Conservation (phyloP, 805 yeast species). For the Kazachstania martiniae region DNA sequence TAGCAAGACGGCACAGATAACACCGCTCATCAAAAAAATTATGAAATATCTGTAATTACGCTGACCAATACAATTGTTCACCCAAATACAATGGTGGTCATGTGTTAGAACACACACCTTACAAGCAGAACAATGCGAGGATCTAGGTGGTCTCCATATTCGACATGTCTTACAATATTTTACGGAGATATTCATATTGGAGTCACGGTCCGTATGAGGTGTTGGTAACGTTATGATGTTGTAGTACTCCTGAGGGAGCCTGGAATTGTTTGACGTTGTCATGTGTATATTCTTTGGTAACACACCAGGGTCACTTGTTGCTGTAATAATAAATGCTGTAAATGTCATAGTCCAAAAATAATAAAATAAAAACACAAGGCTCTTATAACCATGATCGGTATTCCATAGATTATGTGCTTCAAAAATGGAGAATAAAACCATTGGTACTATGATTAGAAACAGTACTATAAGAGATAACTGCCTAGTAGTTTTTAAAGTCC, state of each 20-base stretch:
- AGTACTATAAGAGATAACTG: slow-evolving; percentile 34
- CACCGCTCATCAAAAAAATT: slow-evolving; percentile 34
- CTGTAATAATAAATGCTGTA: slow-evolving; percentile 39
- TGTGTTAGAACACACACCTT: slow-evolving; percentile 49
- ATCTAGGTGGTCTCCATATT: slow-evolving; percentile 67
- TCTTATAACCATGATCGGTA: slow-evolving; percentile 11
- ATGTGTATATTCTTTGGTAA: slow-evolving; percentile 59
- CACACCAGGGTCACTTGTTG: slow-evolving; percentile 59
- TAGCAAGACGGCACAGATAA: slow-evolving; percentile 23
- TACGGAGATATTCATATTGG: slow-evolving; percentile 26
- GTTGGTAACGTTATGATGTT: slow-evolving; percentile 41
- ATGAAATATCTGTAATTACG: slow-evolving; percentile 58
- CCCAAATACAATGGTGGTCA: slow-evolving; percentile 63
- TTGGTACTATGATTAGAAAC: slow-evolving; percentile 31
- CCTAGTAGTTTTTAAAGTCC: slow-evolving; percentile 32
- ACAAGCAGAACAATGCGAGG: slow-evolving; percentile 67
- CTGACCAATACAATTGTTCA: slow-evolving; percentile 69
- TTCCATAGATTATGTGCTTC: slow-evolving; percentile 28
- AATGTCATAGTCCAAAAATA: slow-evolving; percentile 48
- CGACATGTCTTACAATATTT: slow-evolving; percentile 57
- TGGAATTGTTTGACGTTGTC: slow-evolving; percentile 20
- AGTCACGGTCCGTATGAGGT: slow-evolving; percentile 1
- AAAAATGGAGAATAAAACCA: slow-evolving; percentile 43
- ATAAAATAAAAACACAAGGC: slow-evolving; percentile 39
- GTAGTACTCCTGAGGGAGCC: slow-evolving; percentile 48